Evolutionary conservation across 2,329 filamentous ascomycete species (phyloP).

Genomic region (Nannizzia gypsea): DNA sequence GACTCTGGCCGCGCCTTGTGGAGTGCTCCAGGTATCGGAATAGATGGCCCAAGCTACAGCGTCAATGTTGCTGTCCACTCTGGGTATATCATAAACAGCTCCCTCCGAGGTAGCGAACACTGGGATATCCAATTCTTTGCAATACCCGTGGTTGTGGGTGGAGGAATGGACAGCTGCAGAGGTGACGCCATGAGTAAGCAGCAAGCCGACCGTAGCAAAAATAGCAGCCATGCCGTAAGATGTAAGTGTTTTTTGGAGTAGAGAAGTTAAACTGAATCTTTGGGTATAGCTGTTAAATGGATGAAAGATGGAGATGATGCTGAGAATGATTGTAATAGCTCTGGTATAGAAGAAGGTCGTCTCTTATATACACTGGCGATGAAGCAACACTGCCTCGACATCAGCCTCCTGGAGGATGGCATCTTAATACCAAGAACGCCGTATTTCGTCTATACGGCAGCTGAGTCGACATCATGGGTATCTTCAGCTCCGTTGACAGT

Average conservation of each 20-base stretch:
- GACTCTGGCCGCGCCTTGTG: background rate
- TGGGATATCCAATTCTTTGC: constrained; percentile 14
- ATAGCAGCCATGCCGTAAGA: background rate
- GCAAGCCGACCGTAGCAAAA: background rate
- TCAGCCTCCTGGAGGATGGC: background rate
- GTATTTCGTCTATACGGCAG: background rate
- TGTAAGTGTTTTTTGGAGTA: background rate
- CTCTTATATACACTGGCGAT: background rate
- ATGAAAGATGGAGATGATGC: background rate
- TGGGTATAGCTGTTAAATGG: background rate
- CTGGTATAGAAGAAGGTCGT: background rate
- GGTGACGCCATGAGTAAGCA: background rate
- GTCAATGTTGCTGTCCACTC: constrained; percentile 12
- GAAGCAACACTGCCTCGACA: background rate
- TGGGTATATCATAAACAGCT: constrained; percentile 10
- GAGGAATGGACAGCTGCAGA: constrained; percentile 2
- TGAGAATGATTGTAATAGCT: background rate
- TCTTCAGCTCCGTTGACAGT: background rate
- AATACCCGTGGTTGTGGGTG: constrained; percentile 8
- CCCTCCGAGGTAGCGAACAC: constrained; percentile 8
- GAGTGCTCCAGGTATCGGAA: constrained; percentile 13
- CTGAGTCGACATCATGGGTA: background rate
- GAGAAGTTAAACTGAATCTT: background rate
- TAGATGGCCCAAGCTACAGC: constrained; percentile 13
- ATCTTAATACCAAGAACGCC: background rate